Conservation (phyloP, 169 alveolate species). For the Amoebophrya sp. region DNA sequence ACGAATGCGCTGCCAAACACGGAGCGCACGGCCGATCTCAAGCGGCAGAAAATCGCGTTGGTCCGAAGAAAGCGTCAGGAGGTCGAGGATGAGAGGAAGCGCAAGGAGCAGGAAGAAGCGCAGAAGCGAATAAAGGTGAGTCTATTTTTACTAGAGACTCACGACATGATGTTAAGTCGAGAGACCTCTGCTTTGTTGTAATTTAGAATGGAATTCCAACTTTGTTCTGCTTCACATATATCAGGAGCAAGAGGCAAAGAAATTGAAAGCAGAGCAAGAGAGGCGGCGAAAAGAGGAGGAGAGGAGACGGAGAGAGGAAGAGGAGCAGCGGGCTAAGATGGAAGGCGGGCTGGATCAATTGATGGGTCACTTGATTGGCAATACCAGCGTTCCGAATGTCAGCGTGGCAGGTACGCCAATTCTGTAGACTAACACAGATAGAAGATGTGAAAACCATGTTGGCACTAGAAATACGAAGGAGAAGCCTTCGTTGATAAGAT, state of each 20-base stretch:
- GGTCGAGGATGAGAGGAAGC: not conserved
- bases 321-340: not conserved
- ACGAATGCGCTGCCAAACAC: not conserved
- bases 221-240: too few species aligned
- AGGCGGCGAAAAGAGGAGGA: not conserved
- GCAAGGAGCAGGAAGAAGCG: not conserved
- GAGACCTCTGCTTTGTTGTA: too few species aligned
- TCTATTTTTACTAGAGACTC: too few species aligned
- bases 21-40: not conserved
- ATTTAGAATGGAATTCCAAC: too few species aligned
- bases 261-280: not conserved
- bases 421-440: too few species aligned
- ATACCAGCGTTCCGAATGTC: not conserved
- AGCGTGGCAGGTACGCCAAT: not conserved
- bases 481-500: too few species aligned
- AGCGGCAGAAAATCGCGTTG: not conserved
- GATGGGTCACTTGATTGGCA: not conserved
- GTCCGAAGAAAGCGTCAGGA: not conserved
- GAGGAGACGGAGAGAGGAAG: not conserved
- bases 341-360: not conserved
- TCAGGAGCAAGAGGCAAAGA: not conserved
- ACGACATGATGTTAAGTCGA: too few species aligned
- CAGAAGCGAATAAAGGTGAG: not conserved
- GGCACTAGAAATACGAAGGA: too few species aligned
- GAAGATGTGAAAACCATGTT: too few species aligned